phyloP scores from a whole-genome alignment of 352 stramenopile species.

The Phytophthora macrochlamydospora region DNA sequence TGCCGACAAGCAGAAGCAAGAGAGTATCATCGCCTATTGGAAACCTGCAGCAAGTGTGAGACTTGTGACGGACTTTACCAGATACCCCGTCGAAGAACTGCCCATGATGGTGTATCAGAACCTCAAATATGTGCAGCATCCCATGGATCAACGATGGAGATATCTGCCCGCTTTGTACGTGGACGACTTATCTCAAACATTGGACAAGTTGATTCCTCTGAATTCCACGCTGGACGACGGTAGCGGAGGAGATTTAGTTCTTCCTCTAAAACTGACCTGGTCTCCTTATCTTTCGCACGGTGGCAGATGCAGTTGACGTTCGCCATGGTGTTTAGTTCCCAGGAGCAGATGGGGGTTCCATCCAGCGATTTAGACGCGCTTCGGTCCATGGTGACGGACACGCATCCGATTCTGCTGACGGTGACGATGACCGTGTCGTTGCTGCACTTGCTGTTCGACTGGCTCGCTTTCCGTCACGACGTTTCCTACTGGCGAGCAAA shows the following conservation, averaged over 20 bases:
- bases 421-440: constrained; percentile 96
- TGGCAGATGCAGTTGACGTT: constrained; percentile 85
- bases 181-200: constrained; percentile 74
- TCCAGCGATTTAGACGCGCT: constrained; percentile 86
- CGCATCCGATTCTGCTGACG: constrained; percentile 94
- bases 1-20: constrained; percentile 24
- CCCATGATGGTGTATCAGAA: constrained; percentile 75
- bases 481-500: constrained; percentile 96
- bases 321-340: constrained; percentile 59
- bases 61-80: constrained; percentile 75
- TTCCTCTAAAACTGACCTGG: constrained; percentile 71
- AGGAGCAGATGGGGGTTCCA: constrained; percentile 68
- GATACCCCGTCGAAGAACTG: constrained; percentile 72
- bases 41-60: constrained; percentile 75
- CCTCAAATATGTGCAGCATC: constrained; percentile 62
- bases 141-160: constrained; percentile 47
- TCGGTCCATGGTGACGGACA: constrained; percentile 93
- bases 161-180: constrained; percentile 82
- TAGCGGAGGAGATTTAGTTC: constrained; percentile 17
- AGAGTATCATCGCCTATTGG: constrained; percentile 67
- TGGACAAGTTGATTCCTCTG: constrained; percentile 72
- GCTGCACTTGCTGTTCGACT: constrained; percentile 98
- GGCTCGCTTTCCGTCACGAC: constrained; percentile 98
- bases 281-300: constrained; percentile 76
- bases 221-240: constrained; percentile 53